A percentile compares a stretch with the other conserved stretches of the same genome.
Conservation (phyloP, 2,329 filamentous ascomycete genomes). For the Colletotrichum zoysiae region DNA sequence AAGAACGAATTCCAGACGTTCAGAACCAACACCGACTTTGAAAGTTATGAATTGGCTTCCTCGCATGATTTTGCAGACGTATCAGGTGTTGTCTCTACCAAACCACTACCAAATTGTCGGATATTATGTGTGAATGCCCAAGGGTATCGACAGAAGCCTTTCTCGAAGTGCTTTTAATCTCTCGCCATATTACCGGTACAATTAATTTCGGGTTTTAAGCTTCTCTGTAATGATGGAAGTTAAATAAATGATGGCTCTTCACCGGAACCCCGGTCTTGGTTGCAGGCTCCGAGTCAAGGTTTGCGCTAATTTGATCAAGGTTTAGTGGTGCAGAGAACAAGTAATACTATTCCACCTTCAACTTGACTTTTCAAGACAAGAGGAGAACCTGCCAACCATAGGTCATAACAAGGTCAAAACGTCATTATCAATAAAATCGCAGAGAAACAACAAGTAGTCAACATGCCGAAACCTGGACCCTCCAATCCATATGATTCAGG, state of each 20-base stretch:
- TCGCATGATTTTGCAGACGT: background rate
- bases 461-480: background rate
- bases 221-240: background rate
- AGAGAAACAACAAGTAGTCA: background rate
- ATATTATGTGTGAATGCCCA: background rate
- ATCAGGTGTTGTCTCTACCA: background rate
- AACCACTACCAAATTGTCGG: background rate
- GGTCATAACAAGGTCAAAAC: background rate
- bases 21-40: background rate
- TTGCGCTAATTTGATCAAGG: background rate
- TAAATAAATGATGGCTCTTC: background rate
- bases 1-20: too few species aligned
- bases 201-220: background rate
- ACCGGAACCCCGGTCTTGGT: background rate
- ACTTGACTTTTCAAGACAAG: too few species aligned
- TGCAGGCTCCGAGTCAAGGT: background rate
- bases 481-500: background rate
- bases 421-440: background rate
- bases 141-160: background rate
- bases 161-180: too few species aligned
- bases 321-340: background rate
- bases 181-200: background rate
- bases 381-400: background rate
- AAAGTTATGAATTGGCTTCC: background rate
- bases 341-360: too few species aligned